phyloP scores from a whole-genome alignment of 352 stramenopile genomes.

The Pythium insidiosum region DNA sequence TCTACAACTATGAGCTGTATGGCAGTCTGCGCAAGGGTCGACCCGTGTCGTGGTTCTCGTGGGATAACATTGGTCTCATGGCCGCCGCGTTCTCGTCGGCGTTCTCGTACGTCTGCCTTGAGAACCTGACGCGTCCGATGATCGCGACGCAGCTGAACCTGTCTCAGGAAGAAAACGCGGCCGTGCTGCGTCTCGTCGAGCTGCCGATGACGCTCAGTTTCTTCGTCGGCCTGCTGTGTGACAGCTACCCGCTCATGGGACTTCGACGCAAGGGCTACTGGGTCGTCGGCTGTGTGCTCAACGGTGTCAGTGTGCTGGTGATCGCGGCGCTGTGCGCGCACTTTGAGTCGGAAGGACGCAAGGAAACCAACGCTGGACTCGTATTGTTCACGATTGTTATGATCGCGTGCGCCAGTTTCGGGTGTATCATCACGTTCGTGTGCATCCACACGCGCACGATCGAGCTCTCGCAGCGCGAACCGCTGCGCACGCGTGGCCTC shows the following conservation, averaged over 20 bases:
- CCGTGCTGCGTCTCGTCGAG: slow-evolving; percentile 37
- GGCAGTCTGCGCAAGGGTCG: slow-evolving; percentile 41
- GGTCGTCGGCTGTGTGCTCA: slow-evolving; percentile 43
- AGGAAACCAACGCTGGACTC: neutral
- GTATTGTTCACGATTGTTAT: neutral
- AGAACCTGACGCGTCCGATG: slow-evolving; percentile 9
- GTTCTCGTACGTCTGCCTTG: slow-evolving; percentile 6
- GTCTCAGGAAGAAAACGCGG: slow-evolving; percentile 17
- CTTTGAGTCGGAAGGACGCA: slow-evolving; percentile 10
- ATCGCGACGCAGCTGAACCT: slow-evolving; percentile 38
- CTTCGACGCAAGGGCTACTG: slow-evolving; percentile 85
- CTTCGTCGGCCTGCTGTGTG: slow-evolving; percentile 74
- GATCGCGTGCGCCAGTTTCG: neutral
- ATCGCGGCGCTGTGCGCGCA: slow-evolving; percentile 34
- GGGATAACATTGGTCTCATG: slow-evolving; percentile 38
- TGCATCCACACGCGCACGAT: slow-evolving; percentile 23
- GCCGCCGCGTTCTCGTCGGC: slow-evolving; percentile 45
- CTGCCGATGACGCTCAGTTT: slow-evolving; percentile 83
- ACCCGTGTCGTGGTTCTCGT: slow-evolving; percentile 30
- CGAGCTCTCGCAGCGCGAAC: slow-evolving; percentile 34
- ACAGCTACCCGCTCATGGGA: slow-evolving; percentile 84
- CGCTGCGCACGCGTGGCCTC: slow-evolving; percentile 20
- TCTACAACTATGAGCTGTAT: slow-evolving; percentile 51
- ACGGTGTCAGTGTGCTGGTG: slow-evolving; percentile 23
- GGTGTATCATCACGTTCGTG: slow-evolving; percentile 24